Evolutionary conservation across 1,284 basidiomycete genomes (phyloP), one percentile per base, ranked within the genome.

Genomic region (Dichomitus squalens): DNA sequence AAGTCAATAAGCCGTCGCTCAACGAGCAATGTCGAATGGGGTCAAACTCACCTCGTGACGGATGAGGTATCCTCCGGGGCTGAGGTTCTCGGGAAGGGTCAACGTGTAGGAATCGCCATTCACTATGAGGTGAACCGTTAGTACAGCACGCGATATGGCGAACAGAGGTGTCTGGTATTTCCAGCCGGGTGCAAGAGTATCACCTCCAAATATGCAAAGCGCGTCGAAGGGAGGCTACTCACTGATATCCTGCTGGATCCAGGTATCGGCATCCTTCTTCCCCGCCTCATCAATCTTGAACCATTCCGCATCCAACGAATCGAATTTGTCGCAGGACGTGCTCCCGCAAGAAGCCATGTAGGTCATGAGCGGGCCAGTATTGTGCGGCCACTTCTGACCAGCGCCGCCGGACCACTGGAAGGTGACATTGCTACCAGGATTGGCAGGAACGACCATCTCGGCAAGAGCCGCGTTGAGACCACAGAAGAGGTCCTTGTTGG

Each of bases 281-380:
- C 81, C 82, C 1, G 73, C 70, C 65, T 84, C 69, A 51, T 76
- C 76, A 55, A 84, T 79, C 74, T 92, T 91, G 80, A 91, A 90
- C 85, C 85, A 91, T 65, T 84, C 73, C 2, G 86, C 86, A 9
- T 76, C 68, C 5, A 77, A 73, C 2, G 80, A 66, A 64, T 90
- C 76, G 70, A 85, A 89, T 60, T 85, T 72, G 66, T 81, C 78
- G 72, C 88, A 90, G 1, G 81, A 73, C 0, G 75, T 74, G 23
- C 72, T 68, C 1, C 81, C 83, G 64, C 88, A 90, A 12, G 79
- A 76, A 0, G 87, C 80, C 79, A 92, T 79, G 68, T 92, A 92
- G 36, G 84, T 87, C 72, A 90, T 75, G 67, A 91, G 72, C 2
- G 89, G 88, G 4, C 89, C 89, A 11, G 76, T 84, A 57, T 88